phyloP scores from a whole-genome alignment of 2,329 filamentous ascomycete genomes.

The Fusarium phyllophilum region DNA sequence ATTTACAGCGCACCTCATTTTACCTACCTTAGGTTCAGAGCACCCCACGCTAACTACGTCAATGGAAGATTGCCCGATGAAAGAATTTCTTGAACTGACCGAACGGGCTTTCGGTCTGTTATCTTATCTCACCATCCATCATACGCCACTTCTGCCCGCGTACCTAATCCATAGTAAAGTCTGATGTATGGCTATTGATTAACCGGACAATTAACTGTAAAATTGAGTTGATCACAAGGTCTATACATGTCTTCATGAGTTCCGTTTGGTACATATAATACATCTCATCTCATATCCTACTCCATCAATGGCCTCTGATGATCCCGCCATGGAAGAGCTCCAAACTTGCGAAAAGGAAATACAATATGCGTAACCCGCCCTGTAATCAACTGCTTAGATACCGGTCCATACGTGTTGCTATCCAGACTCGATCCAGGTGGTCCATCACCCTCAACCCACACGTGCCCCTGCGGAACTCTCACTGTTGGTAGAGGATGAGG shows the following conservation, averaged over 20 bases:
- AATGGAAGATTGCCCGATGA: background rate
- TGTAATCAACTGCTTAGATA: conserved; percentile 78
- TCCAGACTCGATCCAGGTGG: conserved; percentile 76
- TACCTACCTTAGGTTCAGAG: background rate
- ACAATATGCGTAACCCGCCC: conserved; percentile 79
- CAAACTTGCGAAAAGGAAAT: conserved; percentile 71
- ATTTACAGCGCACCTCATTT: conserved; percentile 3
- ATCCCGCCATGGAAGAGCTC: conserved; percentile 68
- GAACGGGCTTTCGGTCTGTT: background rate
- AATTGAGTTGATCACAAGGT: background rate
- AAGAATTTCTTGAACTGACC: conserved; percentile 22
- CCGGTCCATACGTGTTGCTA: conserved; percentile 90
- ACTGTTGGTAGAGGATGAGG: conserved; percentile 67
- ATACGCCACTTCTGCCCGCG: background rate
- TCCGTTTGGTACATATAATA: background rate
- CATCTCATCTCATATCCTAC: background rate
- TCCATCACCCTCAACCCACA: conserved; percentile 96
- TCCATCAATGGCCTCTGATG: conserved; percentile 49
- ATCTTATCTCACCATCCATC: conserved; percentile 9
- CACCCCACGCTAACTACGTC: background rate
- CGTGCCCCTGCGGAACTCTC: conserved; percentile 81
- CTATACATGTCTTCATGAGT: background rate
- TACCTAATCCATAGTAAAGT: background rate
- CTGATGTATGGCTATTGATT: background rate
- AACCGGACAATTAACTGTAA: too few species aligned